Conservation (phyloP, 352 stramenopile genomes). For the Pilasporangium apinafurcum region DNA sequence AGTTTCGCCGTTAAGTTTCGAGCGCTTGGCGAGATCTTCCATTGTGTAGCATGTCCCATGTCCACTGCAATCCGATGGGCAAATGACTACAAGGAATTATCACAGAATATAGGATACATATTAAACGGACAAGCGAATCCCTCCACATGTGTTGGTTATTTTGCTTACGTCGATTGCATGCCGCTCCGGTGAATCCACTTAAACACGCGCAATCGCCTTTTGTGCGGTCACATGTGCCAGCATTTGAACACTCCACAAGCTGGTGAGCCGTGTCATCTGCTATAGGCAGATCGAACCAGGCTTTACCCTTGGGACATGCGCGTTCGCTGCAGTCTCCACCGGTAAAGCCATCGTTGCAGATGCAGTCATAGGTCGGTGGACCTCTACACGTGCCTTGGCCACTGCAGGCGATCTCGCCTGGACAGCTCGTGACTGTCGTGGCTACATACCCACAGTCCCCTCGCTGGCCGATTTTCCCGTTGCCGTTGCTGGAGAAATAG, state of each 20-base stretch:
- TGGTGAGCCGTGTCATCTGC: conserved; percentile 42
- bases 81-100: conserved; percentile 25
- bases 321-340: conserved; percentile 68
- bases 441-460: conserved; percentile 89
- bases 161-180: conserved; percentile 66
- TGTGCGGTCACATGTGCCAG: conserved; percentile 53
- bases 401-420: conserved; percentile 67
- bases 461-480: conserved; percentile 71
- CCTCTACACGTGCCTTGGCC: conserved; percentile 65
- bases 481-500: conserved; percentile 81
- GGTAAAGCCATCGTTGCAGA: conserved; percentile 73
- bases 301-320: conserved; percentile 54
- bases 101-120: not conserved
- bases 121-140: too few species aligned
- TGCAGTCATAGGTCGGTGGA: conserved; percentile 69
- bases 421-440: conserved; percentile 51
- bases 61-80: conserved; percentile 67
- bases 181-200: conserved; percentile 52
- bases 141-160: too few species aligned
- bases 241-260: conserved; percentile 67
- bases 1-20: conserved; percentile 46
- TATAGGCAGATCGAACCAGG: conserved; percentile 61
- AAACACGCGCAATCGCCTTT: conserved; percentile 69
- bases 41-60: conserved; percentile 84
- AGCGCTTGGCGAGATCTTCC: conserved; percentile 50